Evolutionary conservation across 73 alveolate species (phyloP).

Genomic region (Tetrahymena malaccensis): DNA sequence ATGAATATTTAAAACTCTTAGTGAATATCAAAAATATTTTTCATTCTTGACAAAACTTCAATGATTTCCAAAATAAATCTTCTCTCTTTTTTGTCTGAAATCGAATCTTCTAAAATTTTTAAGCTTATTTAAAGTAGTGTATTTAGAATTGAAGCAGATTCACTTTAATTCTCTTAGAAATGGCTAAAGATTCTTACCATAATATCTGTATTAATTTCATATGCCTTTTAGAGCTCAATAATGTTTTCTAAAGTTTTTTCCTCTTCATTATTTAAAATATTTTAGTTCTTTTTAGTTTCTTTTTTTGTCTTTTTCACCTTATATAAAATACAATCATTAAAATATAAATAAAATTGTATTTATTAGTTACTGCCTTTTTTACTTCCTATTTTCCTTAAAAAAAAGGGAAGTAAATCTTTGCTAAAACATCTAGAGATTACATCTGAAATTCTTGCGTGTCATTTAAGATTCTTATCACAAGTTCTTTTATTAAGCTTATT

Average conservation of each 20-base stretch:
- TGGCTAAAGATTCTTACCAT: neutral
- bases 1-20: neutral
- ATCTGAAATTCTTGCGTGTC: neutral
- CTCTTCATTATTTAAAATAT: neutral
- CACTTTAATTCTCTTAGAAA: neutral
- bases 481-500: neutral
- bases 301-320: neutral
- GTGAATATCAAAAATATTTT: neutral
- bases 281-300: neutral
- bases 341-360: neutral
- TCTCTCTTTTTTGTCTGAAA: neutral
- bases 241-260: neutral
- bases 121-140: neutral
- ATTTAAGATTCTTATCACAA: neutral
- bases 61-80: neutral
- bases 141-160: neutral
- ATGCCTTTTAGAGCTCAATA: neutral
- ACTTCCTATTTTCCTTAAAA: neutral
- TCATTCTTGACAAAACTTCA: neutral
- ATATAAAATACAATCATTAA: neutral
- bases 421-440: neutral
- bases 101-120: neutral
- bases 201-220: neutral
- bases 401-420: neutral
- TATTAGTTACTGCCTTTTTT: neutral